Percentiles rank a stretch among this genome's conserved stretches.
These are phyloP conservation scores for Picochlorum sp. DNA, from an alignment of 139 green algal genomes.

Conservation along the genomic window DNA sequence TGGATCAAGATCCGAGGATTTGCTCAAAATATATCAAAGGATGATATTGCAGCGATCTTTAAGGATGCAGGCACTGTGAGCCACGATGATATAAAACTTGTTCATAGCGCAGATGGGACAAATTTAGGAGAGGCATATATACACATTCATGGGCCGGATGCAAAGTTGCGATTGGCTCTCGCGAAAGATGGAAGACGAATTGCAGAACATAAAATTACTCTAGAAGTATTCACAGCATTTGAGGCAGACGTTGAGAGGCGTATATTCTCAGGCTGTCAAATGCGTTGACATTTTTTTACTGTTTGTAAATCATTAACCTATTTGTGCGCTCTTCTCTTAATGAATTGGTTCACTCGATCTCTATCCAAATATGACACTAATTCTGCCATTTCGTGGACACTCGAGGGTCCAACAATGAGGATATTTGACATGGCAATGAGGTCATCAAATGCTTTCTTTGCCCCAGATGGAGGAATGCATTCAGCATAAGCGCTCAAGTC, in stretches of 20 bases:
- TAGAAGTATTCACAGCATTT: slow-evolving; percentile 24
- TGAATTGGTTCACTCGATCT: slow-evolving; percentile 37
- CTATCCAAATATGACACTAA: slow-evolving; percentile 38
- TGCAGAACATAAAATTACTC: slow-evolving; percentile 3
- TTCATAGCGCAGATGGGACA: slow-evolving; percentile 31
- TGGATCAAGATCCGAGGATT: slow-evolving; percentile 46
- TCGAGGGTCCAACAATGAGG: slow-evolving; percentile 68
- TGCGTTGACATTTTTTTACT: neutral
- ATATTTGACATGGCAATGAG: slow-evolving; percentile 36
- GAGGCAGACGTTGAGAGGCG: slow-evolving; percentile 24
- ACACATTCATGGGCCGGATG: slow-evolving; percentile 16
- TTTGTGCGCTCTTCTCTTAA: slow-evolving; percentile 32
- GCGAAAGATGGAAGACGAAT: slow-evolving; percentile 30
- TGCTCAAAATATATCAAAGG: slow-evolving; percentile 30
- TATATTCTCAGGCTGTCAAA: slow-evolving; percentile 22
- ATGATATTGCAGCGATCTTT: slow-evolving; percentile 36
- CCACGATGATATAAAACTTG: slow-evolving; percentile 30
- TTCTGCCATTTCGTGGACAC: slow-evolving; percentile 61
- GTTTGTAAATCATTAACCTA: slow-evolving; percentile 37
- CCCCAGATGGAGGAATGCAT: slow-evolving; percentile 10
- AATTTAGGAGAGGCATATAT: slow-evolving; percentile 41
- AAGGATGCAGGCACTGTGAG: slow-evolving; percentile 27
- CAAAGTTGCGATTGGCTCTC: slow-evolving; percentile 36
- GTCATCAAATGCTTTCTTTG: slow-evolving; percentile 26
- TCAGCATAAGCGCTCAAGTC: slow-evolving; percentile 56